Conservation (phyloP, 2,329 filamentous ascomycete species). For the Chalaropsis thielavioides region DNA sequence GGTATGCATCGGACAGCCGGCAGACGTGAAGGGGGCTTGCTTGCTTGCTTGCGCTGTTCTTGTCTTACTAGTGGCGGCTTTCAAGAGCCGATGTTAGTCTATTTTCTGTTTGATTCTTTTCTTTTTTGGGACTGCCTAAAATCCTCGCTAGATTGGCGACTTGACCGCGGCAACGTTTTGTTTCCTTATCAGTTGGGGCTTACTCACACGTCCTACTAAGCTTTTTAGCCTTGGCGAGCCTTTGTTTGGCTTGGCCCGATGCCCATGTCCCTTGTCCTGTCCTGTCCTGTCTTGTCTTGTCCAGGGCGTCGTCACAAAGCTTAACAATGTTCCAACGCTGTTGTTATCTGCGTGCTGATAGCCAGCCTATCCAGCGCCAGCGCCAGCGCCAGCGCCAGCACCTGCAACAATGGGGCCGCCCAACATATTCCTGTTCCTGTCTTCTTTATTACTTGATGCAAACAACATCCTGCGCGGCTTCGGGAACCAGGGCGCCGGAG, state of each 20-base stretch:
- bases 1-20: too few species aligned
- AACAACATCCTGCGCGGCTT: not conserved
- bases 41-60: too few species aligned
- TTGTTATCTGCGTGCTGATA: not conserved
- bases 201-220: not conserved
- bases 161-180: not conserved
- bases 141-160: not conserved
- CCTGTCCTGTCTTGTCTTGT: not conserved
- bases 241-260: not conserved
- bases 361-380: too few species aligned
- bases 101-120: not conserved
- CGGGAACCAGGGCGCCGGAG: not conserved
- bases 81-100: not conserved
- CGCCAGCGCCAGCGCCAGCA: too few species aligned
- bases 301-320: not conserved
- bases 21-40: too few species aligned
- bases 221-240: not conserved
- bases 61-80: not conserved
- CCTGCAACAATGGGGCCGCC: too few species aligned
- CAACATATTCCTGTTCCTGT: not conserved
- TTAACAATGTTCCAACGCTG: not conserved
- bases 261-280: not conserved
- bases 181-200: not conserved
- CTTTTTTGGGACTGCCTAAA: not conserved
- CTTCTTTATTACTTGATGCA: conserved; percentile 2